Base-by-base conservation (phyloP, 306 rosid species). In the Corylus avellana region DNA sequence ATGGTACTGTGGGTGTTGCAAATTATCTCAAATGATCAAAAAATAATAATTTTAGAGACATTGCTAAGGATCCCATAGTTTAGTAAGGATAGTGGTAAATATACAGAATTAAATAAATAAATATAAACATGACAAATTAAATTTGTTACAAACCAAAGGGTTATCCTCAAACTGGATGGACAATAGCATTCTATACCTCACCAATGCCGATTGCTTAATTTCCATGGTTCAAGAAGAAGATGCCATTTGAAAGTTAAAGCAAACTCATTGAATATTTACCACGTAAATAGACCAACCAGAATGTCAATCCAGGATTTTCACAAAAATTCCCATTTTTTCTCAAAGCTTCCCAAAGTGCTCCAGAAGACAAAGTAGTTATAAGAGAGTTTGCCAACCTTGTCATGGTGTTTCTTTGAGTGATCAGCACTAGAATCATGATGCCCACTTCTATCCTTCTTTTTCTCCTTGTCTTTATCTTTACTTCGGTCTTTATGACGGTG, bases 401-500 rank as follows among this genome's bases (percentile, higher is more conserved):
- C 99, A 57, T 91, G 92, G 77, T 90, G 99, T 79, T 95, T 95
- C 97, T 91, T 95, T 8, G 94, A 86, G 79, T 82, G 98, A 70
- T 95, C 98, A 79, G 91, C 96, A 63, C 83, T 86, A 50, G 96
- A 88, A 77, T 92, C 98, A 78, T 90, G 98, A 88, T 87, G 96
- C 27, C 86, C 91, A 14, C 92, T 87, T 93, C 89, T 93, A 51
- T 93, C 98, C 86, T 91, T 95, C 91, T 91, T 91, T 83, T 89
- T 95, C 8, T 94, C 98, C 94, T 90, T 92, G 85, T 95, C 98
- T 80, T 90, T 92, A 81, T 92, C 97, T 84, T 91, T 91, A 88
- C 93, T 91, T 73, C 94, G 81, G 78, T 96, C 97, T 80, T 89
- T 96, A 79, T 84, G 97, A 32, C 87, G 94, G 82, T 87, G 99